Conservation (phyloP, 1,284 basidiomycete genomes). For the Apiotrichum gracile region DNA sequence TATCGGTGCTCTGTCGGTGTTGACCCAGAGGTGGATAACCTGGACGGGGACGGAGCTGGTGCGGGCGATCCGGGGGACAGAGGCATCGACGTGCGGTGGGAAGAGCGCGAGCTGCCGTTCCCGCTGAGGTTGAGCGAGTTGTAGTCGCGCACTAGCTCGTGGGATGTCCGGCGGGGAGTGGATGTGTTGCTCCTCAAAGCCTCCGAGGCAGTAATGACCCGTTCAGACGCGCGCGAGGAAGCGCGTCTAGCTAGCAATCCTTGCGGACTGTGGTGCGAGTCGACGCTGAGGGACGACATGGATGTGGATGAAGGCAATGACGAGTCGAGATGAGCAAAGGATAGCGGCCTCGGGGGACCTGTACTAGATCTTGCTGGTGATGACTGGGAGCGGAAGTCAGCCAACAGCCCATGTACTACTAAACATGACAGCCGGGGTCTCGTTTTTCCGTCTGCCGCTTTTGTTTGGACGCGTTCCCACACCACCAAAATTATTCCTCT, state of each 20-base stretch:
- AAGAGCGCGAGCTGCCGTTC: neutral
- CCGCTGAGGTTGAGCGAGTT: neutral
- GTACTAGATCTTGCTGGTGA: too few species aligned
- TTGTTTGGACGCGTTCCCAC: too few species aligned
- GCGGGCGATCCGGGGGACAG: neutral
- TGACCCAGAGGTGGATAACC: neutral
- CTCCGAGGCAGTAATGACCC: neutral
- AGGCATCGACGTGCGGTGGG: neutral
- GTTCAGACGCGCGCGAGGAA: slow-evolving; percentile 1
- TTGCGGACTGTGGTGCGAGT: slow-evolving; percentile 16
- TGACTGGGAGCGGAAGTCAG: too few species aligned
- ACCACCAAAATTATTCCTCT: too few species aligned
- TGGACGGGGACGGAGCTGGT: neutral
- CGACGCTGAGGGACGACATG: slow-evolving; percentile 17
- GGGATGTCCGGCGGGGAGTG: slow-evolving; percentile 2
- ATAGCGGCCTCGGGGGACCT: neutral
- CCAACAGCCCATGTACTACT: too few species aligned
- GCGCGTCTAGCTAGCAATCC: neutral
- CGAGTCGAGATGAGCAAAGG: neutral
- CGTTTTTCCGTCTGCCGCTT: too few species aligned
- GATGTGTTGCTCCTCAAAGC: neutral
- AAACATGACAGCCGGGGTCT: too few species aligned
- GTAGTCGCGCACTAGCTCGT: slow-evolving; percentile 4
- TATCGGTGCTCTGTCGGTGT: slow-evolving; percentile 13
- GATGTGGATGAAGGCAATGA: neutral